phyloP scores from a whole-genome alignment of 2,329 filamentous ascomycete species.

The Fusarium euwallaceae region DNA sequence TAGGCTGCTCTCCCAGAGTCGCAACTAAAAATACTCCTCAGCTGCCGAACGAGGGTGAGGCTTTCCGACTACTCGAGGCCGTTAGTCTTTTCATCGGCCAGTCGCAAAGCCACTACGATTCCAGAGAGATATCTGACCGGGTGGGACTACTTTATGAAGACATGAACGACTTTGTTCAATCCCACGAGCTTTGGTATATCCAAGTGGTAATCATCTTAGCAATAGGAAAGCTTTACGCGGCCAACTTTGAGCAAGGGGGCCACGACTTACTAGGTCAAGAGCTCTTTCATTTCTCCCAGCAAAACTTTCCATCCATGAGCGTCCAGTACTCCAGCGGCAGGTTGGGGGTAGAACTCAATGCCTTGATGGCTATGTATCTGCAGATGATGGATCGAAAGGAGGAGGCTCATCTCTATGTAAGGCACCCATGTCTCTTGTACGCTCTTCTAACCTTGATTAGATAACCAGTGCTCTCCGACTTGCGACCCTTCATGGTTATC shows the following conservation, averaged over 20 bases:
- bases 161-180: not conserved
- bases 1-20: not conserved
- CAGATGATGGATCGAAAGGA: not conserved
- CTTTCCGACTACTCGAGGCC: not conserved
- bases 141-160: not conserved
- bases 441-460: not conserved
- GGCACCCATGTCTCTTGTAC: not conserved
- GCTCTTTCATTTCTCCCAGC: not conserved
- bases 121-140: not conserved
- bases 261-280: not conserved
- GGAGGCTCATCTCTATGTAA: slow-evolving; percentile 1
- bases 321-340: not conserved
- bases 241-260: not conserved
- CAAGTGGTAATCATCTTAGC: not conserved
- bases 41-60: not conserved
- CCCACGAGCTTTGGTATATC: not conserved
- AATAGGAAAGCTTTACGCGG: not conserved
- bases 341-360: not conserved
- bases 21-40: not conserved
- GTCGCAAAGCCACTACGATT: slow-evolving; percentile 1
- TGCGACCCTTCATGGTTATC: not conserved
- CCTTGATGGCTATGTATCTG: not conserved
- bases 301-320: not conserved
- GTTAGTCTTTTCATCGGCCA: not conserved
- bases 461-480: slow-evolving; percentile 1